Percentiles rank a stretch among this genome's conserved stretches.
Evolutionary conservation across 768 basidiomycete species (phyloP).

Genomic region (Rhizopogon salebrosus): DNA sequence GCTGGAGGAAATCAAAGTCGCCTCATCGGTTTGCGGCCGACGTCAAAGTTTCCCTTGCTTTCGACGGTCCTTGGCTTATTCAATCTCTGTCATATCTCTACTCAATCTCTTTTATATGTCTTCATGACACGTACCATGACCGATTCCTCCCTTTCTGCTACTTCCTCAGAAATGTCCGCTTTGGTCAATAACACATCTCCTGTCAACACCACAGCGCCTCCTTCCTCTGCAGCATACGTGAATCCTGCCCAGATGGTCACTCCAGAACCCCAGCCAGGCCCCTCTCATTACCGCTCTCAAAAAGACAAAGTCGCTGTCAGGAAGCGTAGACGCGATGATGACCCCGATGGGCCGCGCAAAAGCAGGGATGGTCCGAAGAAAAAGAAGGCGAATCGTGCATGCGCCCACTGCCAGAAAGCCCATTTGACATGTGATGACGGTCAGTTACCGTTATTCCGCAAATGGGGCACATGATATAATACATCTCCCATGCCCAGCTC

Average conservation of each 20-base stretch:
- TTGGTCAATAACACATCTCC: slow-evolving; percentile 4
- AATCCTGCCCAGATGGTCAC: slow-evolving; percentile 37
- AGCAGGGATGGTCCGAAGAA: slow-evolving; percentile 79
- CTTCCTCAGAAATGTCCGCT: slow-evolving; percentile 6
- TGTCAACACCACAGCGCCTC: slow-evolving; percentile 9
- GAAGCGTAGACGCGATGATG: slow-evolving; percentile 62
- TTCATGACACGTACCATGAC: slow-evolving; percentile 8
- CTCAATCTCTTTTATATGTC: slow-evolving; percentile 8
- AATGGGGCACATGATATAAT: slow-evolving; percentile 8
- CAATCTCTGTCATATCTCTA: not conserved
- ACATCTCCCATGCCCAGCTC: slow-evolving; percentile 46
- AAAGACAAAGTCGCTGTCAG: slow-evolving; percentile 35
- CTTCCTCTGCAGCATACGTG: slow-evolving; percentile 28
- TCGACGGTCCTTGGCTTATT: not conserved
- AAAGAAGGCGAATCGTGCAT: slow-evolving; percentile 93
- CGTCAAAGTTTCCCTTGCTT: slow-evolving; percentile 8
- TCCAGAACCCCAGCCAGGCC: slow-evolving; percentile 33
- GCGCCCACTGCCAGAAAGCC: slow-evolving; percentile 94
- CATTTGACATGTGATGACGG: slow-evolving; percentile 99
- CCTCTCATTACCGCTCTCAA: slow-evolving; percentile 15
- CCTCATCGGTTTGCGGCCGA: slow-evolving; percentile 17
- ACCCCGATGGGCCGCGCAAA: slow-evolving; percentile 55
- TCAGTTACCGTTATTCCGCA: slow-evolving; percentile 37
- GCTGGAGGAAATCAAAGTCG: slow-evolving; percentile 5
- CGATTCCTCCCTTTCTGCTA: not conserved